A percentile compares a stretch with the other conserved stretches of the same genome.
Evolutionary conservation across 768 basidiomycete species (phyloP).

Genomic region (Heimioporus sp.): DNA sequence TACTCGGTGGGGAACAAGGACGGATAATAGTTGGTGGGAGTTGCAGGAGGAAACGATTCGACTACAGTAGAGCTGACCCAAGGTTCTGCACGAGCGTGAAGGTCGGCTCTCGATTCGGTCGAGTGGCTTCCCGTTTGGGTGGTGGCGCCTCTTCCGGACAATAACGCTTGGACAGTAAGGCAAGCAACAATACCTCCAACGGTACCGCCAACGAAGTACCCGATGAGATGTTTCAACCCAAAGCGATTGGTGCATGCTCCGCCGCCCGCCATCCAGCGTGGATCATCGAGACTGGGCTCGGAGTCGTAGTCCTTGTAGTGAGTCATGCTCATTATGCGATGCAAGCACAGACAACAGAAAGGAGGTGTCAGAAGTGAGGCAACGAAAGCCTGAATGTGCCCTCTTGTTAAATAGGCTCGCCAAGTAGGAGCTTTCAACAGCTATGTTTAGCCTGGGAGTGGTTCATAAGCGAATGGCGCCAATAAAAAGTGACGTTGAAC

Average conservation of each 20-base stretch:
- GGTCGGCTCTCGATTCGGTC: slow-evolving; percentile 20
- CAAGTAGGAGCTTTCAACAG: too few species aligned
- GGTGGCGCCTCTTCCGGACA: slow-evolving; percentile 19
- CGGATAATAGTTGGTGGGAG: slow-evolving; percentile 71
- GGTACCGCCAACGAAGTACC: too few species aligned
- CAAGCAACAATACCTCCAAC: slow-evolving; percentile 51
- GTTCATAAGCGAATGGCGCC: too few species aligned
- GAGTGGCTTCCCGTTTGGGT: slow-evolving; percentile 12
- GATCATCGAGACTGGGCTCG: slow-evolving; percentile 42
- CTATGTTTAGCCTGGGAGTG: too few species aligned
- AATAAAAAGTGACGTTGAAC: too few species aligned
- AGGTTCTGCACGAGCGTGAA: slow-evolving; percentile 48
- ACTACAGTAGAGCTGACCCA: slow-evolving; percentile 70
- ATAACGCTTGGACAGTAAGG: slow-evolving; percentile 46
- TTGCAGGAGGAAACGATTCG: slow-evolving; percentile 68
- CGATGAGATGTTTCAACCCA: background rate
- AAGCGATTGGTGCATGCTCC: slow-evolving; percentile 50
- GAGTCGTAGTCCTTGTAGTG: slow-evolving; percentile 28
- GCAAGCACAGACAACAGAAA: too few species aligned
- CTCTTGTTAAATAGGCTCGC: too few species aligned
- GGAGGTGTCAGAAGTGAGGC: too few species aligned
- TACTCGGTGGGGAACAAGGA: slow-evolving; percentile 68
- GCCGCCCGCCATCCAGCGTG: slow-evolving; percentile 9
- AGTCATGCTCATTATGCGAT: background rate
- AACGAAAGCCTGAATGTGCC: too few species aligned